phyloP scores from a whole-genome alignment of 75 land plant species.

The Pinus albicaulis region DNA sequence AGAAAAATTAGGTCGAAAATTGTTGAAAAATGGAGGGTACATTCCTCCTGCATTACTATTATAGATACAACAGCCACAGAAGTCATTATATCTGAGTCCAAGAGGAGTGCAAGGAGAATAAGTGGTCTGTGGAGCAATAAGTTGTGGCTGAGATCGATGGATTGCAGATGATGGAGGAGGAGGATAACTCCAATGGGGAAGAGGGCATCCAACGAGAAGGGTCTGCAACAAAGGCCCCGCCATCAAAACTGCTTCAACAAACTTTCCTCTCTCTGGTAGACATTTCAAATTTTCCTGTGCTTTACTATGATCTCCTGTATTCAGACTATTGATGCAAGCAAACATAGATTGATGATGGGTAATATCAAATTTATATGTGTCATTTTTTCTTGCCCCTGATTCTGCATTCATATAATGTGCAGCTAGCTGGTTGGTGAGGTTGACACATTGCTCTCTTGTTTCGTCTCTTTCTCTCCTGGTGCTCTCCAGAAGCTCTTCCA shows the following conservation, averaged over 20 bases:
- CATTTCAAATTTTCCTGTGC: too few relatives aligned
- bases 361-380: neutral
- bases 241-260: too few relatives aligned
- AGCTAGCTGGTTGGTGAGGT: neutral
- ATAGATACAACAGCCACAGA: neutral
- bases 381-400: too few relatives aligned
- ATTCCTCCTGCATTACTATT: neutral
- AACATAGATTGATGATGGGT: neutral
- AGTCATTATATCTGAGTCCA: neutral
- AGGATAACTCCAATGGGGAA: slow-evolving; percentile 40
- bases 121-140: neutral
- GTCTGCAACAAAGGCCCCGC: too few relatives aligned
- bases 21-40: too few relatives aligned
- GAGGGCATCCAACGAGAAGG: neutral
- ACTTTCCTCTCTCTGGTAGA: too few relatives aligned
- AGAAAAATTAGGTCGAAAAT: too few relatives aligned
- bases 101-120: neutral
- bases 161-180: slow-evolving; percentile 39
- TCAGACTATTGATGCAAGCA: neutral
- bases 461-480: slow-evolving; percentile 17
- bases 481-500: slow-evolving; percentile 29
- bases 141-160: slow-evolving; percentile 28
- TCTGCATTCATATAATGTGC: neutral
- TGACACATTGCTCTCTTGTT: slow-evolving; percentile 14
- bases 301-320: slow-evolving; percentile 10